Conservation (phyloP, 441 rosid genomes). For the Rhodomyrtus psidioides region DNA sequence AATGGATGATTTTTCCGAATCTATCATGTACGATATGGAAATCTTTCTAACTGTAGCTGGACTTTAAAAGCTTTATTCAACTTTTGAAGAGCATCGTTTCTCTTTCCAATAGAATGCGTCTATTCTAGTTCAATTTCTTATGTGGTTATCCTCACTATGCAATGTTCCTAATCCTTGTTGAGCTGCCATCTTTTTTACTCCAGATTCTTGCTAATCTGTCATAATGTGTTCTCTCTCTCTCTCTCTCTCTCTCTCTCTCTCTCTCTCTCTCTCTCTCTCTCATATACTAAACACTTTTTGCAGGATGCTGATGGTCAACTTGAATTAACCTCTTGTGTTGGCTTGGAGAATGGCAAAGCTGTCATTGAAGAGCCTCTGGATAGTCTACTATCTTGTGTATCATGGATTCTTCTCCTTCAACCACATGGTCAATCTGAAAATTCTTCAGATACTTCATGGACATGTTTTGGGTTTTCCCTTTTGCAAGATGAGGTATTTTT, state of each 20-base stretch:
- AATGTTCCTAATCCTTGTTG: neutral
- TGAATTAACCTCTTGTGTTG: constrained; percentile 43
- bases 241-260: too few relatives aligned
- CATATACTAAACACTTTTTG: neutral
- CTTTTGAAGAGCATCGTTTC: neutral
- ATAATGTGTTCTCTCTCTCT: neutral
- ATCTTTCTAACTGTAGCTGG: neutral
- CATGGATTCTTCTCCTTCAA: constrained; percentile 69
- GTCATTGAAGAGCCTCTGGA: constrained; percentile 66
- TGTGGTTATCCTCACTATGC: neutral
- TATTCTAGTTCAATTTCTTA: neutral
- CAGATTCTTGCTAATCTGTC: neutral
- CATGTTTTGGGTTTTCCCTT: constrained; percentile 75
- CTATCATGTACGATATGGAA: neutral
- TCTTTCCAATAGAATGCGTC: neutral
- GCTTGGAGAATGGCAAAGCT: constrained; percentile 37
- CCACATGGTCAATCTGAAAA: constrained; percentile 31
- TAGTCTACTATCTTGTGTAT: constrained; percentile 60
- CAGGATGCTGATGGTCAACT: constrained; percentile 56
- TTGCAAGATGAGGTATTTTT: constrained; percentile 70
- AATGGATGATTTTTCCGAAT: neutral
- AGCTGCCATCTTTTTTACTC: neutral
- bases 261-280: too few relatives aligned
- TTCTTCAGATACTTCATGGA: constrained; percentile 37
- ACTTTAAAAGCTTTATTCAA: neutral